These are phyloP conservation scores for Ceratocystis harringtonii DNA, from an alignment of 2,329 filamentous ascomycete species.

Conservation along the genomic window DNA sequence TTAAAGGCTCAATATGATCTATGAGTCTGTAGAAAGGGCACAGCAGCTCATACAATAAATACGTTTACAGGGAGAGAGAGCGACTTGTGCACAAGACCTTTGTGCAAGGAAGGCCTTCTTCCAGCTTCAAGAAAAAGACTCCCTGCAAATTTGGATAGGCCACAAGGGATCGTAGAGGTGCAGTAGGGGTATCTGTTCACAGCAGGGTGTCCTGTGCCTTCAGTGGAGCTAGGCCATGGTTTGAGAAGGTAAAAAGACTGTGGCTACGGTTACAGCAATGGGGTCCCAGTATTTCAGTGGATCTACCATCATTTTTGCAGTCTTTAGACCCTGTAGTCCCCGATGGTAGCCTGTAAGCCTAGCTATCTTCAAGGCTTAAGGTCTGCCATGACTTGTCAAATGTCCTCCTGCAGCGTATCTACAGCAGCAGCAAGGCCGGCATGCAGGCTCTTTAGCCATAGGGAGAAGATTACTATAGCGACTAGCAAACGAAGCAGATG, in stretches of 20 bases:
- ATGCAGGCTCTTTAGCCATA: constrained; percentile 3
- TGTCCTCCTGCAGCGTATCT: background rate
- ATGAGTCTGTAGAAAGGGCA: background rate
- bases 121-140: background rate
- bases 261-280: too few relatives aligned
- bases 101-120: background rate
- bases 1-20: background rate
- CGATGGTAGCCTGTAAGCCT: background rate
- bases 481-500: background rate
- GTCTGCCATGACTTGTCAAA: background rate
- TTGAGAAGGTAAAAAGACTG: background rate
- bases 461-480: background rate
- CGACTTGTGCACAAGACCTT: too few relatives aligned
- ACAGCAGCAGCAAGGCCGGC: background rate
- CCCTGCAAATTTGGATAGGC: background rate
- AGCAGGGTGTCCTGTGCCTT: background rate
- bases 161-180: background rate
- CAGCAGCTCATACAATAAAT: background rate
- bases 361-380: background rate
- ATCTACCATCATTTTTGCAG: too few relatives aligned
- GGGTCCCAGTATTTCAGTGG: too few relatives aligned
- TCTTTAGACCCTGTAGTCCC: background rate
- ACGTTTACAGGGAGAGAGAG: background rate
- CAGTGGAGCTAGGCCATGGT: background rate
- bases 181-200: background rate